phyloP scores from a whole-genome alignment of 129 eudicot genomes.

The Pittosporum tobira region DNA sequence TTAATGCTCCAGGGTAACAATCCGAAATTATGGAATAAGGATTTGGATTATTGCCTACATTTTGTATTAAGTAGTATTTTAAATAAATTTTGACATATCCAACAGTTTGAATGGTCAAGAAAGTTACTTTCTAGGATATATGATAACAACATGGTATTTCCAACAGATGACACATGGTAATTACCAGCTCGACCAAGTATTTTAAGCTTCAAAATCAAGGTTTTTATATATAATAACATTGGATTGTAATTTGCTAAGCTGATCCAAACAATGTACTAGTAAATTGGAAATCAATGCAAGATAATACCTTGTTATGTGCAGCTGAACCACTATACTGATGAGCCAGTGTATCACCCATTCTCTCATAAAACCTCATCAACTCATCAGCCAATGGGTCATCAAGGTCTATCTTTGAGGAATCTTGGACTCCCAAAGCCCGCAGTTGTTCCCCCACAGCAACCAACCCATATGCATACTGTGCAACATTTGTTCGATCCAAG shows the following conservation, averaged over 20 bases:
- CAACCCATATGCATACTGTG: constrained; percentile 74
- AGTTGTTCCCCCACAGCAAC: constrained; percentile 78
- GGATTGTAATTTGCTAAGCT: neutral
- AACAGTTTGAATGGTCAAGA: too few relatives aligned
- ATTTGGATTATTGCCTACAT: neutral
- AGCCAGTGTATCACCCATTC: constrained; percentile 93
- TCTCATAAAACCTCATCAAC: constrained; percentile 66
- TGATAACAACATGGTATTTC: neutral
- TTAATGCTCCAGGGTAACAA: neutral
- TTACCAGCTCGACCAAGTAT: neutral
- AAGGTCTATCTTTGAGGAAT: constrained; percentile 46
- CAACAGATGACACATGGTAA: neutral
- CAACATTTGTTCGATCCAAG: constrained; percentile 85
- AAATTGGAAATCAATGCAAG: constrained; percentile 2
- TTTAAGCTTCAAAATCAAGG: neutral
- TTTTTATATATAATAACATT: neutral
- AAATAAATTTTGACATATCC: neutral
- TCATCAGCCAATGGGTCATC: constrained; percentile 67
- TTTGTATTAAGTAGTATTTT: neutral
- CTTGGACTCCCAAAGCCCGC: constrained; percentile 41
- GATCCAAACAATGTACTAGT: neutral
- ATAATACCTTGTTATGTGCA: constrained; percentile 86
- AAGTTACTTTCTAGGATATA: too few relatives aligned
- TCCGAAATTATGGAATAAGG: neutral
- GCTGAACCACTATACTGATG: constrained; percentile 95